Evolutionary conservation across 495 filamentous ascomycete genomes (phyloP), one percentile per base, ranked within the genome.

Genomic region (Penicillium diatomitis): DNA sequence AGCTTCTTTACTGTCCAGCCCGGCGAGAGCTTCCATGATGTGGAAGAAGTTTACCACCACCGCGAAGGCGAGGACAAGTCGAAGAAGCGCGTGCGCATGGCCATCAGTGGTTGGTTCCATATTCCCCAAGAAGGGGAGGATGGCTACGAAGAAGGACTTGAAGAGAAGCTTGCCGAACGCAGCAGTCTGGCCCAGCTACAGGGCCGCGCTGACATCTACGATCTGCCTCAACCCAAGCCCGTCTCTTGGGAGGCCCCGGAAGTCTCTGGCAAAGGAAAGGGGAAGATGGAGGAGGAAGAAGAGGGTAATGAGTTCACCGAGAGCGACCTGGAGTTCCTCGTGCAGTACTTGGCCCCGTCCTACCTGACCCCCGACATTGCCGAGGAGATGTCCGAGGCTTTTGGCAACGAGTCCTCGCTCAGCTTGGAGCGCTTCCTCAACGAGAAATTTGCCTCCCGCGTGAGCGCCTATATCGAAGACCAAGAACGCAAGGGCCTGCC

Each of bases 81-180:
- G 31, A 74, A 79, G 48, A 83, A 79, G 46, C 80, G 92, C 40
- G 80, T 95, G 38, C 80, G 92, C 47, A 96, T 97, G 89, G 92
- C 92, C 29, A 97, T 99, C 54, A 94, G 87, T 52, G 92, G 92
- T n/a, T 99, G 92, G 92, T 99, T 89, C 68, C 92, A 99, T 63
- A 96, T 99, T 46, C 94, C 92, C 0, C 92, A 99, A 62, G 72
- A 86, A 53, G 92, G 92, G 34, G 92, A 99, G 61, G 87, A 91
- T n/a, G 94, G 92, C 7, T 97, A 84, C 54, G 82, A 90, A 47
- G 74, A 83, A 52, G 94, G 91, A 2, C 71, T 89, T n/a, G 92
- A 97, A 64, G 87, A 88, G 67, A 83, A 84, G 60, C 75, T 92
- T 20, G 87, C 87, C 8, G 83, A 87, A 56, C 88, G 88, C 58